Percentiles rank a stretch among this genome's conserved stretches.
These are phyloP conservation scores for Fraxinus excelsior DNA, from an alignment of 257 asterid species.

Conservation along the genomic window DNA sequence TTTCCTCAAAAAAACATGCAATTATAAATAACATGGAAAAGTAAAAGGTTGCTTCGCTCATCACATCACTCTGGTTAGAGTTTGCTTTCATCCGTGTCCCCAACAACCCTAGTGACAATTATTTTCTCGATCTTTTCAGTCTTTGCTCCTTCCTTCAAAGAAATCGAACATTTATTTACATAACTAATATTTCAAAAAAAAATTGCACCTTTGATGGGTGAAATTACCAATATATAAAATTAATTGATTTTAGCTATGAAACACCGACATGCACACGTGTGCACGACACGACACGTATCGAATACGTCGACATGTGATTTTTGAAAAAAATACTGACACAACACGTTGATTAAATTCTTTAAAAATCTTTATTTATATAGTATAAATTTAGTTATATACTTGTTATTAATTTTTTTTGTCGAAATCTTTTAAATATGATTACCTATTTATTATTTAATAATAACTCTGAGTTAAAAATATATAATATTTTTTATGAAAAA, in stretches of 20 bases:
- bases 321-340: too few species aligned
- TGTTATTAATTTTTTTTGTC: too few species aligned
- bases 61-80: neutral
- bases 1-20: neutral
- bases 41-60: neutral
- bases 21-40: neutral
- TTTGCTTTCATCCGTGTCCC: neutral
- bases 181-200: neutral
- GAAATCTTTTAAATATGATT: too few species aligned
- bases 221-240: neutral
- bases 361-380: too few species aligned
- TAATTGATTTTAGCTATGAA: neutral
- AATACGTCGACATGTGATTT: too few species aligned
- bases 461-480: too few species aligned
- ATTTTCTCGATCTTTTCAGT: neutral
- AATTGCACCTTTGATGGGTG: neutral
- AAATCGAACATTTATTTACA: neutral
- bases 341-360: too few species aligned
- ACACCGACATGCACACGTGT: too few species aligned
- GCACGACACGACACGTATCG: too few species aligned
- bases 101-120: neutral
- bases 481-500: too few species aligned
- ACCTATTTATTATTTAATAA: too few species aligned
- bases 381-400: too few species aligned
- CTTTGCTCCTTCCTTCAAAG: neutral